Evolutionary conservation across 768 basidiomycete genomes (phyloP), one percentile per base, ranked within the genome.

Genomic region (Cystobasidium onofrii): DNA sequence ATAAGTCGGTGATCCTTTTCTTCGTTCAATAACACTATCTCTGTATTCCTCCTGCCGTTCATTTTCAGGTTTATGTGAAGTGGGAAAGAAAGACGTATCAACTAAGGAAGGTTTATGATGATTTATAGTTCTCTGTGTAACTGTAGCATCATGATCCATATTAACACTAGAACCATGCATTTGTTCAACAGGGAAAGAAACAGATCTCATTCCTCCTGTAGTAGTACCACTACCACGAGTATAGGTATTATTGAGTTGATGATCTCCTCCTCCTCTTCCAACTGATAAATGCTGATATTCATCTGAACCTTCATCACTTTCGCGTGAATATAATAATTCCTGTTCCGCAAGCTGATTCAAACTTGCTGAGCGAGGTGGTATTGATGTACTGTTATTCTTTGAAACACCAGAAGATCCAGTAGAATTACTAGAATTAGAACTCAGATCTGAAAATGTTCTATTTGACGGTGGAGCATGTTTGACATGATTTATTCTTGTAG

Each of bases 81-180:
- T 6, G 6, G 41, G 41, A 46, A 46, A 67, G 27, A 67, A 67
- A 23, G 65, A 67, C 10, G 65, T 67, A 52, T 67, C 65, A 18
- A 67, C 23, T 3, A 31, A 3, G 2, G 18, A 6, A 67, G 65
- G 65, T 67, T 67, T 67, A 17, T 17, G n/a, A 25, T 43, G 43
- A n/a, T n/a, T n/a, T 27, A 34, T 18, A 2, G 13, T 67, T 15
- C 65, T 18, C 29, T 29, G 27, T 31, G 44, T 52, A 1, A 67
- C 65, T 7, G 65, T 67, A 54, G 65, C 65, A 52, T 67, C 65
- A 50, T 46, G 20, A 43, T 67, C 65, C 50, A 27, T 27, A 60
- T 12, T 60, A 3, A 60, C 29, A 13, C 29, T 27, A 27, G 33
- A 27, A 29, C 2, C 29, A 27, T 60, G 57, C 27, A 27, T 27